Percentiles rank a stretch among this genome's conserved stretches.
Evolutionary conservation across 192 early-diverging fungal genomes (phyloP).

Genomic region (Coemansia sp.): DNA sequence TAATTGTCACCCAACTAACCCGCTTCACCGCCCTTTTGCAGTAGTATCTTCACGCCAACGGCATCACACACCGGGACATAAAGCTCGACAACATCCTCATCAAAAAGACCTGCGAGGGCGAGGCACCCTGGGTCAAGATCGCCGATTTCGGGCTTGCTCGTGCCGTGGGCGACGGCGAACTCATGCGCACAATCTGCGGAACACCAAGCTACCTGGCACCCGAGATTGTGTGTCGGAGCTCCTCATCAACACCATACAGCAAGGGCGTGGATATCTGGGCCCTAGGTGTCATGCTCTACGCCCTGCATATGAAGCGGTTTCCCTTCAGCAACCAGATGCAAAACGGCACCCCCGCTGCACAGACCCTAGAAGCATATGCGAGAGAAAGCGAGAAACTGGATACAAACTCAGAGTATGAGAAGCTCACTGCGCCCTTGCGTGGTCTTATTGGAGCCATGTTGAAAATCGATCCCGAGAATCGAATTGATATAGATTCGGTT

Average conservation of each 20-base stretch:
- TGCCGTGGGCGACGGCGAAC: slow-evolving; percentile 38
- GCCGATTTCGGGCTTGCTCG: slow-evolving; percentile 69
- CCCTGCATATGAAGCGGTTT: slow-evolving; percentile 40
- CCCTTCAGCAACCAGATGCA: slow-evolving; percentile 32
- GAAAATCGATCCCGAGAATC: slow-evolving; percentile 14
- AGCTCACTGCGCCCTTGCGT: slow-evolving; percentile 20
- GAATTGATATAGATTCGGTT: slow-evolving; percentile 25
- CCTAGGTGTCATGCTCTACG: slow-evolving; percentile 47
- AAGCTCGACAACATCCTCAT: slow-evolving; percentile 78
- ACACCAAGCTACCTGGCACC: slow-evolving; percentile 58
- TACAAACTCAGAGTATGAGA: slow-evolving; percentile 11
- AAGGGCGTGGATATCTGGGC: slow-evolving; percentile 52
- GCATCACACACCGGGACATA: slow-evolving; percentile 92
- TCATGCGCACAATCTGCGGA: slow-evolving; percentile 54
- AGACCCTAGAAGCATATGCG: slow-evolving; percentile 22
- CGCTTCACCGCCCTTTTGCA: neutral
- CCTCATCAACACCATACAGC: slow-evolving; percentile 31
- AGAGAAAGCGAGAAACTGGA: slow-evolving; percentile 20
- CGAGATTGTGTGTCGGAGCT: slow-evolving; percentile 44
- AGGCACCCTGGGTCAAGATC: slow-evolving; percentile 39
- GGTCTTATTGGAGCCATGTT: slow-evolving; percentile 32
- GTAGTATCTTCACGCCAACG: slow-evolving; percentile 76
- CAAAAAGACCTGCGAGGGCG: slow-evolving; percentile 10
- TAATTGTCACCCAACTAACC: too few relatives aligned
- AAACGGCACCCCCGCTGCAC: slow-evolving; percentile 3